Percentiles rank a stretch among this genome's conserved stretches.
These are phyloP conservation scores for Vanderwaltozyma tropicalis DNA, from an alignment of 805 yeast genomes.

Conservation along the genomic window DNA sequence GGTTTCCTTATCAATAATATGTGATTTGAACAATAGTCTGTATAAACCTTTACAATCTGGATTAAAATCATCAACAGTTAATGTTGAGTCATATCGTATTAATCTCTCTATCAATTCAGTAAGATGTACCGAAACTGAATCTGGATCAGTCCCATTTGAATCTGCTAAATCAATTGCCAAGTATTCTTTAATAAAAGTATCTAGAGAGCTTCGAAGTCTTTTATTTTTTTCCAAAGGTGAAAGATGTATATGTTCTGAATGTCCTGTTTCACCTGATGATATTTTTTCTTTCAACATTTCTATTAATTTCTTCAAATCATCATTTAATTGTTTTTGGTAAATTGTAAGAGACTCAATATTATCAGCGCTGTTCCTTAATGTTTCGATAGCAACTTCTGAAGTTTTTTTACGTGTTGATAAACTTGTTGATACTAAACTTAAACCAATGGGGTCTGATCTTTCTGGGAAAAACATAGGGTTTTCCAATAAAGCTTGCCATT, in stretches of 20 bases:
- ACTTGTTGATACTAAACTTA: constrained; percentile 14
- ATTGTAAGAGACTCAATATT: constrained; percentile 6
- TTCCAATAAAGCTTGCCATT: constrained; percentile 14
- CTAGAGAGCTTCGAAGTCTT: constrained; percentile 6
- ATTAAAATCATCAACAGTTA: constrained; percentile 11
- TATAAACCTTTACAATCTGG: constrained; percentile 11
- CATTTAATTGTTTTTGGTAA: constrained; percentile 13
- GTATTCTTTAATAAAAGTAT: constrained; percentile 7
- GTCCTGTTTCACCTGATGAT: background rate
- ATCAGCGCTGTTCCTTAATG: constrained; percentile 1
- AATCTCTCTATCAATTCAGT: constrained; percentile 9
- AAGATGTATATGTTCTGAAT: background rate
- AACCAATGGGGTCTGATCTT: constrained; percentile 26
- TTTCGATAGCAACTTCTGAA: constrained; percentile 3
- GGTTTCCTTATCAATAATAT: constrained; percentile 5
- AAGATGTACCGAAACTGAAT: constrained; percentile 2
- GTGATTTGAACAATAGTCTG: constrained; percentile 12
- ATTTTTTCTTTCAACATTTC: background rate
- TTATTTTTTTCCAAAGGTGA: constrained; percentile 3
- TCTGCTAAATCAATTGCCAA: constrained; percentile 11
- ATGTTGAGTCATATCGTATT: constrained; percentile 10
- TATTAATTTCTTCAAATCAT: constrained; percentile 9
- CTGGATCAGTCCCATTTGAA: constrained; percentile 3
- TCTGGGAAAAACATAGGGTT: constrained; percentile 23
- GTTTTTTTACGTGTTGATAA: constrained; percentile 10